Evolutionary conservation across 1,284 basidiomycete genomes (phyloP), one percentile per base, ranked within the genome.

Genomic region (Rhodotorula sp.): DNA sequence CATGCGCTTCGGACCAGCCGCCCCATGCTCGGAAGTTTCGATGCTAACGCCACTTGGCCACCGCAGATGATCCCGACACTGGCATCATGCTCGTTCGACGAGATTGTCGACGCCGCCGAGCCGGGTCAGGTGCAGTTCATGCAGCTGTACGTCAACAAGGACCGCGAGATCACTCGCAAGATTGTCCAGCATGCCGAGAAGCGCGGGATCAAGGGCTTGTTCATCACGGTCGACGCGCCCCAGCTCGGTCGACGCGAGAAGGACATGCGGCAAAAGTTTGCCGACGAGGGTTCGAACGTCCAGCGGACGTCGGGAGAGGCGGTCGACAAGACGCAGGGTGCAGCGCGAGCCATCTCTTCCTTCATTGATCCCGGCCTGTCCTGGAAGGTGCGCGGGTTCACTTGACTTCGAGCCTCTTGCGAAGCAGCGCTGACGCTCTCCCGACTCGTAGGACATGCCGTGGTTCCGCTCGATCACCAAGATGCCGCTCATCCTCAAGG

Each of bases 221-320:
- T 78, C 68, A 73, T 79, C 67, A 95, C 93, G 2, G 93, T 95
- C 43, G 93, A 97, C 80, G 93, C 93, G 5, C 93, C 93, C 7
- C 93, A 95, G 78, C 87, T 97, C 26, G 93, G 81, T 92, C 93
- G 84, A 14, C 67, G 58, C 59, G 73, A 60, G 62, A 77, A 90
- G 88, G 94, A 97, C 79, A 97, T 97, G 95, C 85, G 95, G 54
- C 91, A 91, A 86, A 95, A 94, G 80, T 97, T 97, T 75, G 93
- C 93, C 56, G 93, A 90, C 14, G 88, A 74, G 14, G 79, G 80
- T 2, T 78, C 78, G 31, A 73, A 78, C 50, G 80, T 80, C 5
- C 79, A 80, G 68, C 65, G 73, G 23, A 61, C 73, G 60, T 52
- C 61, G 48, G 80, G 80, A 62, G 83, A 86, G 71, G 84, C 85